These are phyloP conservation scores for Rubia yunnanensis DNA, from an alignment of 257 asterid genomes.

Conservation along the genomic window DNA sequence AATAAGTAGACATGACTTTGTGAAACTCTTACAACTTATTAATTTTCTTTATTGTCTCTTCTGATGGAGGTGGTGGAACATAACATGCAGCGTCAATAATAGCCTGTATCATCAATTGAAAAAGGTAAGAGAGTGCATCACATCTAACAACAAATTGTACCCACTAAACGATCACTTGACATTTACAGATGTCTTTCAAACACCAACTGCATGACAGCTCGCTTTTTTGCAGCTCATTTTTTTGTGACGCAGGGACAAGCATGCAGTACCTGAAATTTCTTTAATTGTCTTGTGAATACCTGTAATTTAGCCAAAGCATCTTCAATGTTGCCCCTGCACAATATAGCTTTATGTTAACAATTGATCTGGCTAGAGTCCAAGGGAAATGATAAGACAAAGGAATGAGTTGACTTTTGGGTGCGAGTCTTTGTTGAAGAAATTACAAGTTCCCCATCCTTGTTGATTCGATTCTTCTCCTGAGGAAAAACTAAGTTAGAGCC, in stretches of 20 bases:
- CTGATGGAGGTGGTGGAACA: constrained; percentile 87
- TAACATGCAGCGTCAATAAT: constrained; percentile 92
- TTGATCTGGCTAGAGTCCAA: constrained; percentile 9
- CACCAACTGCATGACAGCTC: not conserved
- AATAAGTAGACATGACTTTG: not conserved
- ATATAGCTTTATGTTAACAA: constrained; percentile 14
- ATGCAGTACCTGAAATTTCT: constrained; percentile 20
- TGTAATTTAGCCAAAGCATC: constrained; percentile 83
- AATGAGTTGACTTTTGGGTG: constrained; percentile 60
- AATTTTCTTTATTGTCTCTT: constrained; percentile 63
- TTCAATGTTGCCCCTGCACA: constrained; percentile 67
- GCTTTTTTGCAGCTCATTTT: not conserved
- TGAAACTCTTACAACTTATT: constrained; percentile 53
- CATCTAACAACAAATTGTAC: not conserved
- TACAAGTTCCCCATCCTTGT: constrained; percentile 84
- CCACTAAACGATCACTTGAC: constrained; percentile 2
- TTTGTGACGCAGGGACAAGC: constrained; percentile 7
- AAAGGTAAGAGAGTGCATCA: not conserved
- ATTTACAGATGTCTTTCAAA: not conserved
- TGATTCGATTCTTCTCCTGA: constrained; percentile 90
- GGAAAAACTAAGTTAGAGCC: constrained; percentile 7
- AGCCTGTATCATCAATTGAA: constrained; percentile 43
- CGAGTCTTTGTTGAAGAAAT: constrained; percentile 81
- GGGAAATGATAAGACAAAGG: constrained; percentile 11
- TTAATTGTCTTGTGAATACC: constrained; percentile 38